Base-by-base conservation (phyloP, 2,329 filamentous ascomycete genomes). In the Fusarium torreyae region DNA sequence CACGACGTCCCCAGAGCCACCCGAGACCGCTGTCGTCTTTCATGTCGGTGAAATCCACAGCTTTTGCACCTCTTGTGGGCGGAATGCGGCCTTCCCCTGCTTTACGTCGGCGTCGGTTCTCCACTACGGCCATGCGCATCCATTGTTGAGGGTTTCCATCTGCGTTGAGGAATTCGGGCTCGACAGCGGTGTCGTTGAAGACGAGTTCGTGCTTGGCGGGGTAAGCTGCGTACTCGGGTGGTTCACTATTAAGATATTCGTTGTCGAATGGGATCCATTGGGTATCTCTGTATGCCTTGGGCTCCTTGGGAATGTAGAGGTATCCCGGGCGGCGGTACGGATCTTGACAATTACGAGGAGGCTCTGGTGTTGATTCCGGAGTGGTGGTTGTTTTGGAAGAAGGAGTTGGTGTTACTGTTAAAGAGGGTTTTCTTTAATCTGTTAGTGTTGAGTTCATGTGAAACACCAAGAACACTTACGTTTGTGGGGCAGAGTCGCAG, bases 101-200 rank as follows among this genome's bases (percentile, higher is more conserved):
- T 28, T 51, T 20, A 10, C 13, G 43, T 11, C 68, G 68, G 2
- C 68, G 68, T 20, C 45, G 48, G 36, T 54, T 62, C 31, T 70
- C 68, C 0, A 44, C n/a, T 6, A 69, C 53, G 17, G 68, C 64
- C 64, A 59, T 63, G 14, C 42, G 64, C 68, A 70, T 70, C 68
- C 68, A 70, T 51, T 61, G 59, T 5, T 66, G 52, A 2, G 68
- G 68, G 14, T 70, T 71, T 0, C 49, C 51, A 13, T 31, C 18
- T 0, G 64, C 34, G 2, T 71, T 51, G 1, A 70, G 64, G 4
- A 57, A 69, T 8, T 66, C 64, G 7, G 56, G 28, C 4, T 69
- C 68, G 10, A 69, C 76, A 3, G 83, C 76, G 0, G 89, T 91
- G 22, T 91, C 91, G 70, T 94, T 94, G 8, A 89, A 91, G 78